Base-by-base conservation (phyloP, 1,139 yeast genomes). In the Pneumocystis carinii region DNA sequence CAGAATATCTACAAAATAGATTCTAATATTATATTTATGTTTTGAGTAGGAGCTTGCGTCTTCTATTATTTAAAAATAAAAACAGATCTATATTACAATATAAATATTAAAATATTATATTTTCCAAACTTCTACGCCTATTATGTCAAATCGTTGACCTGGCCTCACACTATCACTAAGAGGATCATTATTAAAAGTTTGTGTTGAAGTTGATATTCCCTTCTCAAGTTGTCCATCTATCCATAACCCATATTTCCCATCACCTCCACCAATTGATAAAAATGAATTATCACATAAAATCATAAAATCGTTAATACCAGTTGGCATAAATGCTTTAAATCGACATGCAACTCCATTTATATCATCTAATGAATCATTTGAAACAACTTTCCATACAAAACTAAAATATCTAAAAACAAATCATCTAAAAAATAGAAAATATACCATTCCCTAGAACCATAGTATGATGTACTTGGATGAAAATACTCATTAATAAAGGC, bases 361-460 rank as follows among this genome's bases (percentile, higher is more conserved):
- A 17, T 24, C 60, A 61, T 14, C 66, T 37, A 66, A 32, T 66
- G 69, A 24, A 68, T 64, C 57, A 68, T 62, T 63, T 67, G 61
- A 63, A 38, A 29, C 61, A 56, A 17, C 59, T 61, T 37, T 61
- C 42, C 41, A 55, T 56, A 15, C 61, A 42, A 32, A 48, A 39
- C 10, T 66, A 55, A 57, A 61, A 62, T 59, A 62, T 61, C 27
- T 37, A 57, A 24, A 32, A 7, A 29, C 8, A 27, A 57, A 39
- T 63, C 39, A 64, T 32, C 39, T 57, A 53, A 57, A 55, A 60
- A 3, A 15, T 15, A 78, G 70, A 24, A 48, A 8, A 14, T 24
- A 24, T 90, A 90, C 71, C 97, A 89, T 73, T 92, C 97, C 0
- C 97, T 97, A 73, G 90, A 90, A 1, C 98, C 98, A 69, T 85